Evolutionary conservation across 2,329 filamentous ascomycete genomes (phyloP), one percentile per base, ranked within the genome.

Genomic region (Xylariaceae sp.): DNA sequence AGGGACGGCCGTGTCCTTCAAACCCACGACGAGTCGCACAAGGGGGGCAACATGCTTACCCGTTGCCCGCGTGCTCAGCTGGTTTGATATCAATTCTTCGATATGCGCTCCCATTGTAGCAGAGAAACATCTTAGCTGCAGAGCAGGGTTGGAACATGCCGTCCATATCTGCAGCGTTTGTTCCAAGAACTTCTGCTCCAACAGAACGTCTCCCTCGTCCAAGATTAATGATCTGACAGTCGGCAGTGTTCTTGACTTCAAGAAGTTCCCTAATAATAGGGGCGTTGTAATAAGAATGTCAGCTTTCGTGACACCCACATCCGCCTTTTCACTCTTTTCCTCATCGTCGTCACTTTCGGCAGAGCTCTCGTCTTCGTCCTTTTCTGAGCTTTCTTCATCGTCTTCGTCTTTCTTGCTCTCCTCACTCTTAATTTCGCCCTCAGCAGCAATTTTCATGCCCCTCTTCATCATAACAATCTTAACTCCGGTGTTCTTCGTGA

Each of bases 31-130:
- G 4, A 97, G 81, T 50, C 94, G 88, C 64, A 97, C 74, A 2
- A 97, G 78, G 18, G 80, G 86, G 62, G 76, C 79, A 34, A 70
- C 70, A 10, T 67, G 64, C 66, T 80, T 74, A 44, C 62, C 71
- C 48, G 74, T 71, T 54, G 74, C 80, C 42, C 86, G 81, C 7
- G 79, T 75, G 45, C 80, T 76, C 54, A 94, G 82, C 11, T 87
- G 88, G n/a, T 84, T 82, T 5, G 82, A 82, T 51, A 90, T 83
- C 6, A 97, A 78, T 17, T 86, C 80, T 76, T 99, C 94, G 48
- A 97, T 89, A 67, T 88, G 94, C 13, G 93, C 96, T 2, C 90
- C 91, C 87, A 99, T 97, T 0, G 94, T 99, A 11, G 94, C 94
- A 11, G 94, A 97, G 92, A 93, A 99, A 61, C 96, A 86, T 8